Base-by-base conservation (phyloP, 2,329 filamentous ascomycete genomes). In the Penicillium capsulatum region DNA sequence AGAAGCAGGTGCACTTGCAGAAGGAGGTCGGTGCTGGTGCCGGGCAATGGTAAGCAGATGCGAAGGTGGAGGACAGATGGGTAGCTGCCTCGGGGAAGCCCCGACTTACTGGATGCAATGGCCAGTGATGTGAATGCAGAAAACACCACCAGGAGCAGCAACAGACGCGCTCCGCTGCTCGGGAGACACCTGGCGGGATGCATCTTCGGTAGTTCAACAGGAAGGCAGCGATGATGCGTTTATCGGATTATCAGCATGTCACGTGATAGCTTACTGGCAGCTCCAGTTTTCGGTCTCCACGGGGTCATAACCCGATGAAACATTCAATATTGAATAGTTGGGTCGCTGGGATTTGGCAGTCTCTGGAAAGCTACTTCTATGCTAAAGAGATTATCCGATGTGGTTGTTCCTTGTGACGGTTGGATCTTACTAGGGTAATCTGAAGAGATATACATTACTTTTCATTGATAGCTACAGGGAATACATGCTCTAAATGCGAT, bases 1-100 rank as follows among this genome's bases (percentile, higher is more conserved):
- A 72, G 64, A 79, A 79, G 63, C 81, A 84, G 40, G 79, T 83
- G 61, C 81, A 84, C 76, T 84, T 84, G 74, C 81, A 84, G 65
- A 83, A 84, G 42, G 79, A 81, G 11, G 79, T 77, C 9, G 66
- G 66, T 7, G 59, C 66, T 69, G 35, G n/a, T 32, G 17, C 14
- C 9, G 16, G 13, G 15, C 16, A 24, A 17, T 7, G 17, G n/a
- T n/a, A 6, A 28, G 26, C 10, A 28, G 26, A 15, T 15, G 29
- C 17, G 17, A 8, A 13, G 17, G 40, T 33, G 32, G 31, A 44
- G 9, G 30, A 29, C 14, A 15, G n/a, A 17, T 29, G 27, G 17
- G 15, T 17, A 38, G 26, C 17, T 22, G 8, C 11, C 15, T 34
- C 14, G 14, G 15, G 7, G 14, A 19, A 27, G 40, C 22, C 11